Base-by-base conservation (phyloP, 140 eudicot genomes). In the Artemisia princeps region DNA sequence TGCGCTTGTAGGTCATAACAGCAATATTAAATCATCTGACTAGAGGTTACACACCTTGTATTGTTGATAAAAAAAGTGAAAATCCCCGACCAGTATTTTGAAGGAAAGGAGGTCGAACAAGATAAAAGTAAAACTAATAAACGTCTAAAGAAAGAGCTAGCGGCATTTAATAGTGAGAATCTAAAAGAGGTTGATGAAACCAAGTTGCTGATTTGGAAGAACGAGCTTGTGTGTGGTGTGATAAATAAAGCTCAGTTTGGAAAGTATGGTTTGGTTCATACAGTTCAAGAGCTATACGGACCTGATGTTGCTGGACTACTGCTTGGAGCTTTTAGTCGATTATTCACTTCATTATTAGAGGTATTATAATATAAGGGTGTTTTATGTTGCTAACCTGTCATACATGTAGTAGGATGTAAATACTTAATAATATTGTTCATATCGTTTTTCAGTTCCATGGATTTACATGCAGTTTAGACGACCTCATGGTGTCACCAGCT, bases 191-290 rank as follows among this genome's bases (percentile, higher is more conserved):
- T 64, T 70, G 95, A 82, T 60, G 98, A 92, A 68, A 86, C 92
- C 14, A 65, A 66, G 69, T 75, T 92, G 51, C 71, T 92, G 62
- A 67, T 92, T 55, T 80, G 88, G 83, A 92, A 80, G 45, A 92
- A 92, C 61, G 96, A 92, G 78, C 83, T 92, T 17, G 98, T 92
- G 60, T 84, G 80, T 74, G 98, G 98, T 71, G 98, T 92, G 61
- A 88, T 92, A 70, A 96, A 92, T 82, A 92, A 92, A 79, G 98
- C 95, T 69, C 98, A 92, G 80, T 92, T 92, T 86, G 98, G 98
- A 62, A 88, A 92, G 75, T 92, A 81, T 74, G 98, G 98, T 44
- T 73, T 92, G 79, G 94, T 88, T 55, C 98, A 92, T 73, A 85
- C 96, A 8, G 95, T 92, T 71, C 98, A 92, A 75, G 98, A 92